These are phyloP conservation scores for Eremothecium coryli DNA, from an alignment of 1,139 yeast genomes.

Conservation along the genomic window DNA sequence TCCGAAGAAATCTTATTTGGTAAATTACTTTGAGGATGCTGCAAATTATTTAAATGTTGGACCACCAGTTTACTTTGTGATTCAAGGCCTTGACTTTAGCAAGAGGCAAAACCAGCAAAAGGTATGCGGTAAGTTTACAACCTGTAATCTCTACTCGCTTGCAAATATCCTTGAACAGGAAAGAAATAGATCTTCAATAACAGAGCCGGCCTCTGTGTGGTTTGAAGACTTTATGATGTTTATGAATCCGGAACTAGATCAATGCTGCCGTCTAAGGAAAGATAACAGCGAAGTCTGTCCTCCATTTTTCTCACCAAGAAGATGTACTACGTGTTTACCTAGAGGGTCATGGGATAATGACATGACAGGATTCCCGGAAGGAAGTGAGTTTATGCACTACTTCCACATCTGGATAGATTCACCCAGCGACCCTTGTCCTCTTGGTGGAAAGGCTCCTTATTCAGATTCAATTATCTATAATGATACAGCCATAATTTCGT, in stretches of 20 bases:
- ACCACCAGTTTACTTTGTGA: constrained; percentile 84
- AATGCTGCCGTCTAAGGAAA: constrained; percentile 70
- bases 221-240: constrained; percentile 81
- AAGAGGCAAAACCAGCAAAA: constrained; percentile 52
- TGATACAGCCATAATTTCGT: constrained; percentile 41
- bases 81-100: constrained; percentile 57
- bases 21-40: constrained; percentile 69
- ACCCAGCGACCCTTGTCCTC: constrained; percentile 85
- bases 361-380: constrained; percentile 82
- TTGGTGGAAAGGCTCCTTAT: constrained; percentile 94
- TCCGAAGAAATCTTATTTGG: constrained; percentile 72
- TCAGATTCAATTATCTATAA: constrained; percentile 46
- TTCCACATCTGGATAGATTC: constrained; percentile 75
- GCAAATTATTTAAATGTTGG: constrained; percentile 72
- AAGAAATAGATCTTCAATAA: constrained; percentile 57
- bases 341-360: constrained; percentile 56
- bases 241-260: constrained; percentile 77
- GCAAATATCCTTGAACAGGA: constrained; percentile 86
- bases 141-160: constrained; percentile 70
- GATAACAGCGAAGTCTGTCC: constrained; percentile 46
- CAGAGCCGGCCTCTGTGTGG: constrained; percentile 86
- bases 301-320: constrained; percentile 60
- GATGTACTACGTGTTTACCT: constrained; percentile 63
- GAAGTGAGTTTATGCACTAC: constrained; percentile 60
- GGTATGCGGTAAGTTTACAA: constrained; percentile 79